phyloP scores from a whole-genome alignment of 306 rosid genomes.

The Begonia fuchsioides region DNA sequence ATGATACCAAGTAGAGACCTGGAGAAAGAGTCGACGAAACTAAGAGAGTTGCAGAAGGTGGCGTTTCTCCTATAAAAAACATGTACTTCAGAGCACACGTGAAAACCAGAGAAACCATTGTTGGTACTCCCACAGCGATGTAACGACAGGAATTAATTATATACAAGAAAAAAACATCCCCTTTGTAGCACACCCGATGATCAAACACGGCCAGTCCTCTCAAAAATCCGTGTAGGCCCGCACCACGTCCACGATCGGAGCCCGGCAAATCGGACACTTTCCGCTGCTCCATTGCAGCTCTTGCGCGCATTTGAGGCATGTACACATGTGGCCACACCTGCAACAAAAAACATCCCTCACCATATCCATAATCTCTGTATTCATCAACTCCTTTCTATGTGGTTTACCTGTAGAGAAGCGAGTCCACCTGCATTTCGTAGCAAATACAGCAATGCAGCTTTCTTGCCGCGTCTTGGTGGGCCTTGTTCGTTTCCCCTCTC shows the following conservation, averaged over 20 bases:
- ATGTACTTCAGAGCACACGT: no score
- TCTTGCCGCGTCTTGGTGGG: slow-evolving; percentile 11
- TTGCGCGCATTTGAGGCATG: slow-evolving; percentile 63
- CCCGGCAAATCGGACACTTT: slow-evolving; percentile 59
- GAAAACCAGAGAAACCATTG: no score
- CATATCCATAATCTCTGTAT: neutral
- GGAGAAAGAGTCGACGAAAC: no score
- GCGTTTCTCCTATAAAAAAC: no score
- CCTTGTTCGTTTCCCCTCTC: slow-evolving; percentile 20
- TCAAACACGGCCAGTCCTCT: slow-evolving; percentile 29
- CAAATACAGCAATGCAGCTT: slow-evolving; percentile 61
- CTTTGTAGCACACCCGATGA: neutral
- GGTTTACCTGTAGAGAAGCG: slow-evolving; percentile 61
- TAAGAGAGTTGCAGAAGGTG: no score
- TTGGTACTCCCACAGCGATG: no score
- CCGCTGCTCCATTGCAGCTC: slow-evolving; percentile 70
- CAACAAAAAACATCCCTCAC: neutral
- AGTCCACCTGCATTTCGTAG: slow-evolving; percentile 43
- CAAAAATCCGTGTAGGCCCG: slow-evolving; percentile 29
- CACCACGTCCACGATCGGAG: slow-evolving; percentile 53
- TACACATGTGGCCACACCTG: slow-evolving; percentile 88
- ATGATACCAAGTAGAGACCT: no score
- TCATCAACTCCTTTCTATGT: neutral
- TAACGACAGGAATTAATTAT: no score
- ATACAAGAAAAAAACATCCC: no score